A percentile compares a stretch with the other conserved stretches of the same genome.
phyloP scores from a whole-genome alignment of 805 yeast genomes.

The Candida ipomoeae region DNA sequence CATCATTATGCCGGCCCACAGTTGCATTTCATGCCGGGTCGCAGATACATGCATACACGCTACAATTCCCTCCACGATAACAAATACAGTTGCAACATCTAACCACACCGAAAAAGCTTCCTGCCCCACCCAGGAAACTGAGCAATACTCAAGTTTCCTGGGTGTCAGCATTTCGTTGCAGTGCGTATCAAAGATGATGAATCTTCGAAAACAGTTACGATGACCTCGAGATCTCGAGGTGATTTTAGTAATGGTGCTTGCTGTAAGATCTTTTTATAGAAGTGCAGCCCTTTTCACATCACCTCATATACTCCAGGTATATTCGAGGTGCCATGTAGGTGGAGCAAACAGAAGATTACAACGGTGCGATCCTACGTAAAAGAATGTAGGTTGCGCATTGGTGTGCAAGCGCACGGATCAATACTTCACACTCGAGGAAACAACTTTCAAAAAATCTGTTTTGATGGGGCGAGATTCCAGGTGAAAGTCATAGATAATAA shows the following conservation, averaged over 20 bases:
- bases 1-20: conserved; percentile 1
- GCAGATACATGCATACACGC: conserved; percentile 2
- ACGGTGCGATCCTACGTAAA: neutral
- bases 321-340: neutral
- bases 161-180: too few species aligned
- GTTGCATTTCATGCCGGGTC: neutral
- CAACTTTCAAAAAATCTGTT: neutral
- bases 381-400: neutral
- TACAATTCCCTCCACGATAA: neutral
- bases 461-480: too few species aligned
- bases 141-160: too few species aligned
- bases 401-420: neutral
- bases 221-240: neutral
- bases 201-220: neutral
- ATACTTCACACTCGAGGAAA: neutral
- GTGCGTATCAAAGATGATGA: neutral
- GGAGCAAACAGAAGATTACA: neutral
- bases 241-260: neutral
- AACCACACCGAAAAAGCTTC: too few species aligned
- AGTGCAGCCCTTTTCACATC: neutral
- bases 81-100: neutral
- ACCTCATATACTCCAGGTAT: neutral
- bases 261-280: neutral
- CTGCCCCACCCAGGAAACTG: too few species aligned
- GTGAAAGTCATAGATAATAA: too few species aligned